A percentile compares a stretch with the other conserved stretches of the same genome.
phyloP scores from a whole-genome alignment of 2,329 filamentous ascomycete species.

The Pseudocercospora pini-densiflorae region DNA sequence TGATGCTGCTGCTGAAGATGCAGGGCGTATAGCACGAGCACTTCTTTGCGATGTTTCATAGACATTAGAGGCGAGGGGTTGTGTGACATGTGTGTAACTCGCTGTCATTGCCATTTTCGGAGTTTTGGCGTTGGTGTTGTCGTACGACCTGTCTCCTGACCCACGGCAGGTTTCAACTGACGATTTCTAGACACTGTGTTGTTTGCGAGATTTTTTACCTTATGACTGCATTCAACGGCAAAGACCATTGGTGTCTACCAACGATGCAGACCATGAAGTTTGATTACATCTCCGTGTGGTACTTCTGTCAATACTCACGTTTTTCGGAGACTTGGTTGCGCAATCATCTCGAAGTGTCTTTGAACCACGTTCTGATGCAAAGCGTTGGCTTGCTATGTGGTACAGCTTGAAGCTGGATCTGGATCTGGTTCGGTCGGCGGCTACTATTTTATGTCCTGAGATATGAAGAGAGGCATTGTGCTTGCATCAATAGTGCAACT shows the following conservation, averaged over 20 bases:
- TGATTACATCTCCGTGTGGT: background rate
- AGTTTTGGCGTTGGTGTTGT: background rate
- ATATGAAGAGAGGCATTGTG: background rate
- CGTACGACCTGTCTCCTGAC: background rate
- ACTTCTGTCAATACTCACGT: slow-evolving; percentile 2
- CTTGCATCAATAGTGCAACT: background rate
- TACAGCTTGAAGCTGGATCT: background rate
- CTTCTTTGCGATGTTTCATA: background rate
- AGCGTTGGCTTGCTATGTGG: background rate
- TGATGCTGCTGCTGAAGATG: background rate
- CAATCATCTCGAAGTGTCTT: slow-evolving; percentile 6
- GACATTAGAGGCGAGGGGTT: background rate
- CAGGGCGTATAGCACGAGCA: background rate
- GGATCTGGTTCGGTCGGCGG: background rate
- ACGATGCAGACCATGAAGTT: background rate
- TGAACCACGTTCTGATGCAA: background rate
- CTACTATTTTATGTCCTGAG: background rate
- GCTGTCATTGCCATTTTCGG: background rate
- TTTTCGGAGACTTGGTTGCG: slow-evolving; percentile 12
- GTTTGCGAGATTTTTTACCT: background rate
- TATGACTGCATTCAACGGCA: background rate
- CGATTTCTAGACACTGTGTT: background rate
- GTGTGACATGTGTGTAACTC: background rate
- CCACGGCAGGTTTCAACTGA: background rate
- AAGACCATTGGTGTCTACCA: background rate